Evolutionary conservation across 2,329 filamentous ascomycete species (phyloP).

Genomic region (Fusarium algeriense): DNA sequence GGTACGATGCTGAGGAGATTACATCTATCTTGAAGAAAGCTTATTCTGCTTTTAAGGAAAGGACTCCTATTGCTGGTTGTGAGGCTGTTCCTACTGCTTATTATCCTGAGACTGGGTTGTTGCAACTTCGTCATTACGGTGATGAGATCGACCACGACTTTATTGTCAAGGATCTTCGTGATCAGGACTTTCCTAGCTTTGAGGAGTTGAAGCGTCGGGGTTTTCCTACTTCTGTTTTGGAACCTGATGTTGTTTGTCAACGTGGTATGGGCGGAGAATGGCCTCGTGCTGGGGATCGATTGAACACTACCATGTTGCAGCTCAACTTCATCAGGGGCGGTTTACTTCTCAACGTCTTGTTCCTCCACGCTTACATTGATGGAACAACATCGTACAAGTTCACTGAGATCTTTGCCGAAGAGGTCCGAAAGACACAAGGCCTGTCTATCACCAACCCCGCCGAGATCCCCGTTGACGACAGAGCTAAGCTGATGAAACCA

Average conservation of each 20-base stretch:
- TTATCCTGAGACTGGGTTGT: not conserved
- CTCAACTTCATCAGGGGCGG: constrained; percentile 13
- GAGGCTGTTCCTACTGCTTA: constrained; percentile 4
- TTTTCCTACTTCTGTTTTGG: constrained; percentile 4
- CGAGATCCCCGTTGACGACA: not conserved
- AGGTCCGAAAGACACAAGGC: constrained; percentile 13
- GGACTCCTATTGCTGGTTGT: constrained; percentile 13
- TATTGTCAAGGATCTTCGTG: constrained; percentile 14
- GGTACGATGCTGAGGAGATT: constrained; percentile 3
- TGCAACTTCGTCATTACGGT: constrained; percentile 20
- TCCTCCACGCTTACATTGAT: constrained; percentile 4
- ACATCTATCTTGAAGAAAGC: not conserved
- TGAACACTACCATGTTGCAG: constrained; percentile 17
- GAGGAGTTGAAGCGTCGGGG: constrained; percentile 5
- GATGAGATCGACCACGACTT: constrained; percentile 24
- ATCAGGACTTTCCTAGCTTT: constrained; percentile 10
- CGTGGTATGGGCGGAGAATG: constrained; percentile 17
- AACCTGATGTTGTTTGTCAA: constrained; percentile 17
- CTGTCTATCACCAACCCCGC: not conserved
- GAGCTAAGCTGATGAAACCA: constrained; percentile 6
- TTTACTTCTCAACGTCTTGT: constrained; percentile 8
- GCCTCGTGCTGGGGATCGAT: constrained; percentile 11
- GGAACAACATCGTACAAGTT: constrained; percentile 15
- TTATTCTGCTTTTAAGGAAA: constrained; percentile 6
- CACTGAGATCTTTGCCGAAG: constrained; percentile 12